Percentiles rank a stretch among this genome's conserved stretches.
Conservation (phyloP, 306 rosid genomes). For the Alnus rubra region DNA sequence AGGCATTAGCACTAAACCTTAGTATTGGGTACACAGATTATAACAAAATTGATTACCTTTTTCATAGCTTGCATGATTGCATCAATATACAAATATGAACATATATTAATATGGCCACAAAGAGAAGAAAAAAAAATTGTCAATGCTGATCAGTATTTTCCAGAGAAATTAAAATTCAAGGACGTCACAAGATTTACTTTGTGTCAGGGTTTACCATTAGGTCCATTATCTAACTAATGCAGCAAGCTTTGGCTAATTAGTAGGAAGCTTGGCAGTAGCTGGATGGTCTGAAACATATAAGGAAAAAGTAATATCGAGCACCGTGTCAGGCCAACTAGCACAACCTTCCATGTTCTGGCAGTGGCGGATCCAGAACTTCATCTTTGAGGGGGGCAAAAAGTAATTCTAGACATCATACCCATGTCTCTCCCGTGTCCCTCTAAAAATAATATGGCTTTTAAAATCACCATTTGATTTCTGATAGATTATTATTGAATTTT, state of each 20-base stretch:
- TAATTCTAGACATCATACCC: no score
- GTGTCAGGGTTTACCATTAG: neutral
- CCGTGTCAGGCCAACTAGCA: neutral
- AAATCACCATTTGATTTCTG: no score
- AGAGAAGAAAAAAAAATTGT: no score
- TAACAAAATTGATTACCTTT: neutral
- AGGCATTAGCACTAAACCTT: conserved; percentile 7
- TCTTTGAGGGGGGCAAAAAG: no score
- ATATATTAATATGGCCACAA: neutral
- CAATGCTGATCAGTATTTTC: neutral
- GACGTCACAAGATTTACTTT: neutral
- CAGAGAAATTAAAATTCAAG: neutral
- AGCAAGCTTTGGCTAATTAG: neutral
- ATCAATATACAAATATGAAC: neutral
- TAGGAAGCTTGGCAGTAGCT: neutral
- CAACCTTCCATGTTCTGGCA: neutral
- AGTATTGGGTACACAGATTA: neutral
- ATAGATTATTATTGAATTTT: no score
- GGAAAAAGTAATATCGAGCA: neutral
- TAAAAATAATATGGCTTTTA: no score
- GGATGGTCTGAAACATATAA: neutral
- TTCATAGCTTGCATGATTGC: neutral
- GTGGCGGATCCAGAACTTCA: no score
- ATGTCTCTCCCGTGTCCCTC: no score
- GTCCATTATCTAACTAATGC: neutral